phyloP scores from a whole-genome alignment of 345 rosid species.

The Brassica carinata region DNA sequence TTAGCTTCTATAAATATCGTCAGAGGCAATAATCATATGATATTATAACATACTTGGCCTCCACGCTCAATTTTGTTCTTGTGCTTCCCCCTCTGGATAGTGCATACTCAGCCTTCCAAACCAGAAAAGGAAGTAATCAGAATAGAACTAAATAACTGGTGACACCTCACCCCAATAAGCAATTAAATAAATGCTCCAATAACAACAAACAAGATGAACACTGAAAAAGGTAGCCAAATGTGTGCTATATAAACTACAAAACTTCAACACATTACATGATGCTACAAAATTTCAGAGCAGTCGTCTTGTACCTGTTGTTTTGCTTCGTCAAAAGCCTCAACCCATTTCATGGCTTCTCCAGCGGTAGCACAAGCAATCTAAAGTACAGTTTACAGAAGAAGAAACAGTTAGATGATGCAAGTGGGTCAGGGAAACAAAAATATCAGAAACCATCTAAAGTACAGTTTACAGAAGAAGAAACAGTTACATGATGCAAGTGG shows the following conservation, averaged over 20 bases:
- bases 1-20: not conserved
- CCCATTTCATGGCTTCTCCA: constrained; percentile 88
- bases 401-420: constrained; percentile 12
- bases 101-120: constrained; percentile 75
- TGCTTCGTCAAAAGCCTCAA: constrained; percentile 93
- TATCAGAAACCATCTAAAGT: constrained; percentile 50
- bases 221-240: not conserved
- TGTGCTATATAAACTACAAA: constrained; percentile 1
- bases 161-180: constrained; percentile 11
- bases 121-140: constrained; percentile 14
- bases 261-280: not conserved
- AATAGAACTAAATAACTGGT: constrained; percentile 19
- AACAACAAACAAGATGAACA: constrained; percentile 1
- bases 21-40: constrained; percentile 14
- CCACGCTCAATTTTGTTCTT: constrained; percentile 78
- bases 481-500: constrained; percentile 16
- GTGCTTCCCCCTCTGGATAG: constrained; percentile 62
- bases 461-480: constrained; percentile 23
- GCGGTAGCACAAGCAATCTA: constrained; percentile 93
- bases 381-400: constrained; percentile 36
- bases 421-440: constrained; percentile 6
- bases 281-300: constrained; percentile 11
- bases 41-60: constrained; percentile 66
- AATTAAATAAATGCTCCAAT: constrained; percentile 5
- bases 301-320: constrained; percentile 78